phyloP scores from a whole-genome alignment of 2,329 filamentous ascomycete species.

The Ophiostoma tasmaniense region DNA sequence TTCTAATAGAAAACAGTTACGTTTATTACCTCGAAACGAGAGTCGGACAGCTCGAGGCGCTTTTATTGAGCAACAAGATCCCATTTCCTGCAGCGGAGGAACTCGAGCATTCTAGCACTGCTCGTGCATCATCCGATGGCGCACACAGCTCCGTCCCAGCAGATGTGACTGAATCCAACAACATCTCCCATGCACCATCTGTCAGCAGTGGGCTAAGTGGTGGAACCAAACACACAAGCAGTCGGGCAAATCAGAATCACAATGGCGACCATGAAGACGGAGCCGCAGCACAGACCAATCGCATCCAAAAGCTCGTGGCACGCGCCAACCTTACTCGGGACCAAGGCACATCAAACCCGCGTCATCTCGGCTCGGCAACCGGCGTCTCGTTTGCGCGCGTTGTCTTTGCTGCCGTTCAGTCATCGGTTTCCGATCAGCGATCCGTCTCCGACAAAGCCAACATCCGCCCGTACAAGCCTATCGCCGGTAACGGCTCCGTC shows the following conservation, averaged over 20 bases:
- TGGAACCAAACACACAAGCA: neutral
- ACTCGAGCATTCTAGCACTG: constrained; percentile 46
- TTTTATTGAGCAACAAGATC: constrained; percentile 62
- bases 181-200: neutral
- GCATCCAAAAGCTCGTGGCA: constrained; percentile 42
- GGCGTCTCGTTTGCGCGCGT: constrained; percentile 92
- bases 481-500: constrained; percentile 32
- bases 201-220: neutral
- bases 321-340: constrained; percentile 14
- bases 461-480: constrained; percentile 48
- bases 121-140: constrained; percentile 13
- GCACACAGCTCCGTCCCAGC: constrained; percentile 18
- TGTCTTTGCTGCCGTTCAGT: constrained; percentile 86
- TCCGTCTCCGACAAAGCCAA: constrained; percentile 60
- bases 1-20: constrained; percentile 49
- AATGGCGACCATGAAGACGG: constrained; percentile 29
- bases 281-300: constrained; percentile 44
- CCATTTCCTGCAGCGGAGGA: constrained; percentile 61
- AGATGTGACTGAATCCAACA: neutral
- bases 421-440: constrained; percentile 54
- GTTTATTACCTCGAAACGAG: constrained; percentile 90
- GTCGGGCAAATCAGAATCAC: constrained; percentile 1
- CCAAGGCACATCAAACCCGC: constrained; percentile 58
- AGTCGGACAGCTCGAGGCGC: constrained; percentile 70
- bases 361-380: constrained; percentile 75